Percentiles rank a stretch among this genome's conserved stretches.
These are phyloP conservation scores for Blastocystis sp. DNA, from an alignment of 352 stramenopile species.

Conservation along the genomic window DNA sequence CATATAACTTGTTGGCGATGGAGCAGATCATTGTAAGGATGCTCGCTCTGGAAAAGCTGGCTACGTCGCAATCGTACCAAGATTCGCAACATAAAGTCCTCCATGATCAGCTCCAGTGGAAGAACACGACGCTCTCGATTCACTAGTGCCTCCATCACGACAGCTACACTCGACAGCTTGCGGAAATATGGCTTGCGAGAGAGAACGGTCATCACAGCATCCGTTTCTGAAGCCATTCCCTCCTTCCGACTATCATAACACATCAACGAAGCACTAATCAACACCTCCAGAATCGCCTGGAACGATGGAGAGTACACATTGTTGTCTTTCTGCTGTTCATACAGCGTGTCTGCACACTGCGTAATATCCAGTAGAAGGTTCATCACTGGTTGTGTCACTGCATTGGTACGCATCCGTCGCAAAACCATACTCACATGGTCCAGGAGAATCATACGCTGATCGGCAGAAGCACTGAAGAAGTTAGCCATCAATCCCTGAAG, in stretches of 20 bases:
- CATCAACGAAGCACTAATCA: conserved; percentile 43
- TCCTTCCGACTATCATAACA: conserved; percentile 49
- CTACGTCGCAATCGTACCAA: conserved; percentile 34
- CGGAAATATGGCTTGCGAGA: conserved; percentile 27
- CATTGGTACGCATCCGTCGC: neutral
- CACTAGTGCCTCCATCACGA: conserved; percentile 42
- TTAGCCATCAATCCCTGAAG: conserved; percentile 1
- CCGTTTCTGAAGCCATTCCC: neutral
- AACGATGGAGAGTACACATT: conserved; percentile 53
- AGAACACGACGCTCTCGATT: neutral
- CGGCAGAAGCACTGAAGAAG: neutral
- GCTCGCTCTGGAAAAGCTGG: conserved; percentile 22
- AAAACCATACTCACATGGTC: neutral
- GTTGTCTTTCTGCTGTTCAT: conserved; percentile 25
- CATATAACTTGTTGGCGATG: neutral
- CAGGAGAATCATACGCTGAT: neutral
- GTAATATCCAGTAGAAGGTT: neutral
- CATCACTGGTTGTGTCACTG: neutral
- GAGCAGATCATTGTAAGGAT: conserved; percentile 40
- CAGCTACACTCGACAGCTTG: neutral
- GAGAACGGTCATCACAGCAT: neutral
- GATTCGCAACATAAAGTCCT: conserved; percentile 36
- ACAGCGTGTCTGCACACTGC: conserved; percentile 28
- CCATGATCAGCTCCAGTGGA: conserved; percentile 42
- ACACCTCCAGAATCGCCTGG: conserved; percentile 47